Conservation (phyloP, 495 filamentous ascomycete species). For the Haplographium delicatum region DNA sequence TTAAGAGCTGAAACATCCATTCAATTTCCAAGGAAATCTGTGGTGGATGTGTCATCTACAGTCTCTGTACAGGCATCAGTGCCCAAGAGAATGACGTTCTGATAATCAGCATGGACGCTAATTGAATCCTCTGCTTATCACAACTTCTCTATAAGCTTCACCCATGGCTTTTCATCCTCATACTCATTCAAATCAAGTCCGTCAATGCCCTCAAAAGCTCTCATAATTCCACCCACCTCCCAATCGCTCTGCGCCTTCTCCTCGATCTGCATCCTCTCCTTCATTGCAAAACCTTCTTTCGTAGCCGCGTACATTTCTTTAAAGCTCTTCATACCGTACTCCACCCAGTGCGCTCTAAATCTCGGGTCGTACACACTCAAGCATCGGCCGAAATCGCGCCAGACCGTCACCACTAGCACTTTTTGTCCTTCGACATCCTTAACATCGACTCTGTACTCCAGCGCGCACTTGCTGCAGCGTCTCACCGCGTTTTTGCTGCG, state of each 20-base stretch:
- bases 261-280: neutral
- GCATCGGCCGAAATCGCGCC: constrained; percentile 1
- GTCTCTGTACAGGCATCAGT: too few species aligned
- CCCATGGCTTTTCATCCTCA: too few species aligned
- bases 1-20: too few species aligned
- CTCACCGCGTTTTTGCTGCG: neutral
- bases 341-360: neutral
- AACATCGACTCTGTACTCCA: neutral
- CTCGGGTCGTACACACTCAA: neutral
- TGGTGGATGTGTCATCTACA: too few species aligned
- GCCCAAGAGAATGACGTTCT: too few species aligned
- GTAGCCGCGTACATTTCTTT: neutral
- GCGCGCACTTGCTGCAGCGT: neutral
- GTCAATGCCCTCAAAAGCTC: neutral
- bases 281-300: neutral
- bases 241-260: neutral
- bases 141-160: too few species aligned
- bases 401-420: neutral
- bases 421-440: neutral
- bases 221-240: neutral
- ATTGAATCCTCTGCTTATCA: too few species aligned
- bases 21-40: too few species aligned
- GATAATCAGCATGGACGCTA: too few species aligned
- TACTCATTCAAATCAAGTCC: neutral
- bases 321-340: neutral